phyloP scores from a whole-genome alignment of 2,329 filamentous ascomycete genomes.

The Calonectria pauciramosa region DNA sequence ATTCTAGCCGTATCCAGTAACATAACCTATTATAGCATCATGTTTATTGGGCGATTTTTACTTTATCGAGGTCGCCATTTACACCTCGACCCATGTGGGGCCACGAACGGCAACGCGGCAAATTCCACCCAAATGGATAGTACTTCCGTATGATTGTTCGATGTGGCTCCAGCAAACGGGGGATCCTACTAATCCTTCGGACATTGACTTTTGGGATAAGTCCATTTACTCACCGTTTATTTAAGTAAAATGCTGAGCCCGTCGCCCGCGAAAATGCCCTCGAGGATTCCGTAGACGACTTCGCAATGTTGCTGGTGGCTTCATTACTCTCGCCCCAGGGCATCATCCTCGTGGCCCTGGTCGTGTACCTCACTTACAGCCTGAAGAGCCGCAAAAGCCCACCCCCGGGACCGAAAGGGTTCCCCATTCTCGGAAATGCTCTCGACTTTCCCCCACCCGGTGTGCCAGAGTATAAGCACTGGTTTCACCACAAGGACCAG shows the following conservation, averaged over 20 bases:
- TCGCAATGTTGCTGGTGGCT: background rate
- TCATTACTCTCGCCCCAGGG: background rate
- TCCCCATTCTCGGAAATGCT: background rate
- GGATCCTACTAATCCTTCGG: background rate
- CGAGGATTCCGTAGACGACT: background rate
- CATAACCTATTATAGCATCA: background rate
- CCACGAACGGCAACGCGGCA: background rate
- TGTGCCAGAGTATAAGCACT: background rate
- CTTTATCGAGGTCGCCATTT: background rate
- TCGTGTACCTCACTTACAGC: background rate
- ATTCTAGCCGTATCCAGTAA: background rate
- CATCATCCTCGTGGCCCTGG: background rate
- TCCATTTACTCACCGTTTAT: background rate
- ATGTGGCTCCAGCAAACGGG: background rate
- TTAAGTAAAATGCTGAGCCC: background rate
- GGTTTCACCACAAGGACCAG: background rate
- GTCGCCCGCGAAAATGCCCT: background rate
- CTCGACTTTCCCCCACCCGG: background rate
- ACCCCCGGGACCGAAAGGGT: background rate
- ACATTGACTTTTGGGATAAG: background rate
- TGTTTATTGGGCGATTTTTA: background rate
- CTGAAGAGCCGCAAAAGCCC: background rate
- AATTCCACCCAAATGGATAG: background rate
- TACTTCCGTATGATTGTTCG: background rate
- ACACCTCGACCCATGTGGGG: background rate